Evolutionary conservation across 2,329 filamentous ascomycete species (phyloP), one percentile per base, ranked within the genome.

Genomic region (Colletotrichum graminicola): DNA sequence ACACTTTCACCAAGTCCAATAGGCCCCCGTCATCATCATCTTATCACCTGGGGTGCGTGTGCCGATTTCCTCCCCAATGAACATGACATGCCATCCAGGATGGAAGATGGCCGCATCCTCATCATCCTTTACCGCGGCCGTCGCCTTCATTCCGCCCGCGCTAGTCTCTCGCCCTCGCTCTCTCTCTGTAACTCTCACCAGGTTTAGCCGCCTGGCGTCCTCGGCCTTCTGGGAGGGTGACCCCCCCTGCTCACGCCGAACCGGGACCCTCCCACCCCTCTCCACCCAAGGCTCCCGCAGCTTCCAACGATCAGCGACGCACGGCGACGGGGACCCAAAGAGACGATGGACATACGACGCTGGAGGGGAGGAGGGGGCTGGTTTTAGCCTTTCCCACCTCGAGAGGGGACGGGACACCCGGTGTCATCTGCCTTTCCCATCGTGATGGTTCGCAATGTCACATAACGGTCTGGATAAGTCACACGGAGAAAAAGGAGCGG

Each of bases 221-320:
- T 57, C 41, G 12, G 36, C 32, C 54, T 45, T 59, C 41, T 47
- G n/a, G 10, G 43, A n/a, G 6, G 21, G 2, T 4, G 18, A 12
- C 10, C 21, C 18, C 26, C 43, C 29, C 29, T 54, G 29, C 52
- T 29, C 18, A 32, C 14, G 18, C 26, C 32, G 32, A 43, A 21
- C 16, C 41, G 39, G 14, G 39, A 41, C 39, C 16, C 41, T 8
- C 3, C 29, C 43, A 18, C 34, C 29, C 34, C 32, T 34, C 6
- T 5, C 32, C 7, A 16, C 34, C 18, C 16, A 3, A 29, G 60
- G 52, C 60, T 59, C 41, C 32, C 45, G 57, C 54, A 54, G 45
- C 36, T 45, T 59, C 54, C 66, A 59, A 69, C 45, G 36, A 32
- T 63, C 41, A 23, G 36, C 62, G 39, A 55, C 26, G 23, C 49